Conservation (phyloP, 2,329 filamentous ascomycete genomes). For the Metarhizium humberi region DNA sequence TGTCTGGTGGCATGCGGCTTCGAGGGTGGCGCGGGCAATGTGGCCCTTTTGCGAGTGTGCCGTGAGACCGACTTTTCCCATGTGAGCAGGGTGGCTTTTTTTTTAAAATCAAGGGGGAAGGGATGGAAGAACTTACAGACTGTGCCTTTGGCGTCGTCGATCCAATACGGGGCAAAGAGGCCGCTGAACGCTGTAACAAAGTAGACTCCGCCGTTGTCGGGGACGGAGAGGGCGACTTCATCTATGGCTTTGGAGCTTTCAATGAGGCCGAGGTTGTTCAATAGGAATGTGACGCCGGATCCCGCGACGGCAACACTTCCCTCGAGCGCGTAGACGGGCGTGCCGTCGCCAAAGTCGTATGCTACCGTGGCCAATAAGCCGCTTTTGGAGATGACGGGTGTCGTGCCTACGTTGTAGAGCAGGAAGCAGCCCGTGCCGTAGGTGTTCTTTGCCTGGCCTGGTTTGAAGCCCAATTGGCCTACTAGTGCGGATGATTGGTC, state of each 20-base stretch:
- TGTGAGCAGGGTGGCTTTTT: not conserved
- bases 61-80: constrained; percentile 61
- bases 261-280: constrained; percentile 55
- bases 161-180: constrained; percentile 90
- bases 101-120: not conserved
- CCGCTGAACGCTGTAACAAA: constrained; percentile 89
- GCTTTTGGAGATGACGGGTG: constrained; percentile 76
- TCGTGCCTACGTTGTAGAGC: constrained; percentile 77
- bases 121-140: constrained; percentile 46
- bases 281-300: constrained; percentile 66
- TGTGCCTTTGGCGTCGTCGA: constrained; percentile 83
- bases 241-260: constrained; percentile 39
- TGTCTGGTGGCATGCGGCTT: constrained; percentile 88
- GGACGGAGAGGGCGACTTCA: constrained; percentile 40
- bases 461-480: constrained; percentile 74
- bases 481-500: constrained; percentile 83
- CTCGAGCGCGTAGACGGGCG: constrained; percentile 71
- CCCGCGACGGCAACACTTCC: constrained; percentile 78
- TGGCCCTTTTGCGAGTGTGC: constrained; percentile 79
- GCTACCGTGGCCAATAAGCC: constrained; percentile 81
- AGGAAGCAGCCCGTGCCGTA: constrained; percentile 88
- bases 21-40: constrained; percentile 79
- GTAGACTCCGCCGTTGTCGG: constrained; percentile 73
- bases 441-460: constrained; percentile 81
- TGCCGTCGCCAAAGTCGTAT: constrained; percentile 62